These are phyloP conservation scores for Magnaporthales sp. DNA, from an alignment of 2,329 filamentous ascomycete genomes.

Conservation along the genomic window DNA sequence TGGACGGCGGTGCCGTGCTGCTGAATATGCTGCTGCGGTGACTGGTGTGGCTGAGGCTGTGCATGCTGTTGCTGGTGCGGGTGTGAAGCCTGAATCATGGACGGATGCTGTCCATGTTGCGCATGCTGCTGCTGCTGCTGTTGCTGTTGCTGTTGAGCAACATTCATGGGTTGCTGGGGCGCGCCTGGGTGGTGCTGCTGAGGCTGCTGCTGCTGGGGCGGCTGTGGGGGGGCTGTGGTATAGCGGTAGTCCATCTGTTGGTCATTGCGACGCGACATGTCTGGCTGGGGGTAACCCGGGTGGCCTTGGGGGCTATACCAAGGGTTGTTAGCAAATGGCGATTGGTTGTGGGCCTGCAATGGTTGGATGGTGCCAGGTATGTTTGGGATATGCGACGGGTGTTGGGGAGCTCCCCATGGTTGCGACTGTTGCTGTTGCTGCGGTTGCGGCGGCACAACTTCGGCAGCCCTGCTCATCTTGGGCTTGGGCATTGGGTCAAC, in stretches of 20 bases:
- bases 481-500: background rate
- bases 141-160: constrained; percentile 25
- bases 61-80: constrained; percentile 26
- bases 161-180: constrained; percentile 26
- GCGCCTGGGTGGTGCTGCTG: constrained; percentile 23
- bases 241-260: constrained; percentile 17
- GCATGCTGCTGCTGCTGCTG: constrained; percentile 24
- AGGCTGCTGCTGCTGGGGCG: constrained; percentile 16
- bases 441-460: constrained; percentile 9
- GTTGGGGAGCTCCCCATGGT: constrained; percentile 13
- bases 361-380: constrained; percentile 14
- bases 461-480: constrained; percentile 14
- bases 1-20: constrained; percentile 14
- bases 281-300: constrained; percentile 33
- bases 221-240: constrained; percentile 4
- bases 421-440: constrained; percentile 9
- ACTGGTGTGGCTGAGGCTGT: constrained; percentile 23
- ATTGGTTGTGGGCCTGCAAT: constrained; percentile 16
- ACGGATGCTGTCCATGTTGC: constrained; percentile 13
- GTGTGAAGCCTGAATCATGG: constrained; percentile 17
- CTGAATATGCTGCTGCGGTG: constrained; percentile 15
- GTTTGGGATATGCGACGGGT: constrained; percentile 18
- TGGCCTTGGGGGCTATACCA: constrained; percentile 26
- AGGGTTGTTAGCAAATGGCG: constrained; percentile 25
- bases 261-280: constrained; percentile 30